Base-by-base conservation (phyloP, 371 early-diverging fungal genomes). In the Dinochytrium kinnereticum region DNA sequence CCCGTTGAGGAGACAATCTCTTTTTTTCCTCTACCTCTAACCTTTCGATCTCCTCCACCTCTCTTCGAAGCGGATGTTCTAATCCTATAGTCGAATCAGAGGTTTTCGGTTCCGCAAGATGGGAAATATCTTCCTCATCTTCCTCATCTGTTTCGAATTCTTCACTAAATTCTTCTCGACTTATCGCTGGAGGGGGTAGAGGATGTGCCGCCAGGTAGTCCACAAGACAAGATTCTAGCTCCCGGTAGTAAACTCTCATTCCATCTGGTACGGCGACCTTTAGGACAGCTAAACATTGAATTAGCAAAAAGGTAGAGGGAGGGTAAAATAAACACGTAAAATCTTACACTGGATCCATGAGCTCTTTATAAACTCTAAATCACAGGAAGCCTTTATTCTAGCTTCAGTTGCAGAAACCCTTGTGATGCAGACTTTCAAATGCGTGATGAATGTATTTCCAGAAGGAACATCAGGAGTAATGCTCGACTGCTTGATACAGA, bases 401-500 rank as follows among this genome's bases (percentile, higher is more conserved):
- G 19, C 10, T 19, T 17, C 55, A 44, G 7, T 24, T 33, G 21
- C 39, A 2, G 33, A 53, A 21, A 17, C 57, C 7, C 69, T 30
- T 15, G 75, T 73, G 15, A 80, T 51, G 65, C 84, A 84, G 1
- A 80, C 44, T 5, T 72, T 69, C 1, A 67, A 36, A 31, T 73
- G 59, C 21, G 78, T 59, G 28, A 74, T 33, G 51, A 84, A 84
- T 10, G 72, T n/a, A 37, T 55, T 80, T 10, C 84, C 84, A 55
- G 79, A 74, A 17, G 84, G 84, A n/a, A 84, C 84, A 59, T 81
- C 82, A 7, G 84, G 84, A 1, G 84, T 81, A 21, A 69, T 53
- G 19, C 67, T 73, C 36, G 69, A 39, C 64, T 71, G 70, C n/a
- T 26, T 7, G 30, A 81, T 53, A 59, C 81, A 81, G 7, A 79